Percentiles rank a stretch among this genome's conserved stretches.
Evolutionary conservation across 495 filamentous ascomycete species (phyloP).

Genomic region (Chaetomidium leptoderma): DNA sequence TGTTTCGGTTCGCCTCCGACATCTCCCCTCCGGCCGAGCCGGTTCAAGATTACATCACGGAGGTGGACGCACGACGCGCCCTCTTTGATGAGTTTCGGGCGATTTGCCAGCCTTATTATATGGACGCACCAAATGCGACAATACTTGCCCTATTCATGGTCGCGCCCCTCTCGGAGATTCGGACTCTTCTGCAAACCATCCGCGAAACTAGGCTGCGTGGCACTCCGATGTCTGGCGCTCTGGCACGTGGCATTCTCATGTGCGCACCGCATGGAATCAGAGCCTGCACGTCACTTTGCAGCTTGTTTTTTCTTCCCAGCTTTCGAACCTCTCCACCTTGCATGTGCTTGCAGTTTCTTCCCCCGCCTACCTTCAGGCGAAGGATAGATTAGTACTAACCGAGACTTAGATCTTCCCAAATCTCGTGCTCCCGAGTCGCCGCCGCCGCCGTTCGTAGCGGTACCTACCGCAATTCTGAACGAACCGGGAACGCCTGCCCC

Average conservation of each 20-base stretch:
- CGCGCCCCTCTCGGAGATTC: constrained; percentile 14
- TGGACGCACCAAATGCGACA: background rate
- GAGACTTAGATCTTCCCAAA: constrained; percentile 12
- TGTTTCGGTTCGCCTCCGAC: too few relatives aligned
- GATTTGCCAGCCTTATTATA: background rate
- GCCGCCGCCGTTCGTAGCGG: background rate
- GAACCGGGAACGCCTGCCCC: constrained; percentile 8
- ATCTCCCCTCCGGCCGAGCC: too few relatives aligned
- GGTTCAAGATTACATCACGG: constrained; percentile 1
- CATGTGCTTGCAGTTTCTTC: background rate
- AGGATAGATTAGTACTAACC: background rate
- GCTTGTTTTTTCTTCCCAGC: too few relatives aligned
- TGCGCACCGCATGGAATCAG: background rate
- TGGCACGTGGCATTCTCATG: background rate
- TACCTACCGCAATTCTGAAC: constrained; percentile 5
- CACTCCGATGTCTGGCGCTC: too few relatives aligned
- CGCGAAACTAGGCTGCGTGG: background rate
- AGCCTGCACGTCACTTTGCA: background rate
- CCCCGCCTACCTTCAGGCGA: background rate
- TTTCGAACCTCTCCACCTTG: too few relatives aligned
- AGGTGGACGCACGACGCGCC: background rate
- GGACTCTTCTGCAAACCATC: background rate
- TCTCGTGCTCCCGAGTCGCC: background rate
- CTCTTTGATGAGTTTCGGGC: constrained; percentile 12
- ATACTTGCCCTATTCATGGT: constrained; percentile 14